Base-by-base conservation (phyloP, 345 rosid species). In the Linum trigynum region DNA sequence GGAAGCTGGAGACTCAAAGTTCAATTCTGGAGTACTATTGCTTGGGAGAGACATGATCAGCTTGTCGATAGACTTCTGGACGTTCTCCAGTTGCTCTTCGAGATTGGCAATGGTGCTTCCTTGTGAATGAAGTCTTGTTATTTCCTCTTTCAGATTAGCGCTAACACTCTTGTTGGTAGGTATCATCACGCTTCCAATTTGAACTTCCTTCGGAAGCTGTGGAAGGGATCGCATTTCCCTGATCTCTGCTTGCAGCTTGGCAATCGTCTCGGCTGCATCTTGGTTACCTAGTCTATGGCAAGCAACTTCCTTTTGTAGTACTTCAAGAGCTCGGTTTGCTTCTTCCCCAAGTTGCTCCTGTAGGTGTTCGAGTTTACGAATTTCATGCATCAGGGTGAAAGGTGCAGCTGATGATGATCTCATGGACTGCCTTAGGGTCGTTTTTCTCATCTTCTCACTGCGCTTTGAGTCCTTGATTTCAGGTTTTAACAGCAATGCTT, bases 241-340 rank as follows among this genome's bases (percentile, higher is more conserved):
- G 71, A 95, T 95, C 78, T 95, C 99, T 70, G 91, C 96, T 74
- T 91, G 99, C 71, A 95, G 82, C 81, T 87, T 95, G 15, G 98
- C 98, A 53, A 95, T 83, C 35, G 99, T 95, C 80, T 95, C 96
- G 2, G 99, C 99, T 73, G 99, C 99, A 83, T 95, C 97, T 81
- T 95, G 99, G 72, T 95, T 95, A 58, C 98, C 98, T 69, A 89
- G 81, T 77, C 96, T 84, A 72, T 95, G 98, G 71, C 96, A 89
- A 71, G 99, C 86, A 55, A 91, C 98, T 75, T 95, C 99, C 78
- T 95, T 95, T 68, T 95, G 99, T 39, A 95, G 82, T 40, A 95
- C 99, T 77, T 91, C 98, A 23, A 95, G 78, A 42, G 99, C 99
- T 66, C 88, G 81, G 67, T 89, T 86, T 66, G 99, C 99, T 80